These are phyloP conservation scores for Eucalyptus marginata DNA, from an alignment of 345 rosid genomes.

Conservation along the genomic window DNA sequence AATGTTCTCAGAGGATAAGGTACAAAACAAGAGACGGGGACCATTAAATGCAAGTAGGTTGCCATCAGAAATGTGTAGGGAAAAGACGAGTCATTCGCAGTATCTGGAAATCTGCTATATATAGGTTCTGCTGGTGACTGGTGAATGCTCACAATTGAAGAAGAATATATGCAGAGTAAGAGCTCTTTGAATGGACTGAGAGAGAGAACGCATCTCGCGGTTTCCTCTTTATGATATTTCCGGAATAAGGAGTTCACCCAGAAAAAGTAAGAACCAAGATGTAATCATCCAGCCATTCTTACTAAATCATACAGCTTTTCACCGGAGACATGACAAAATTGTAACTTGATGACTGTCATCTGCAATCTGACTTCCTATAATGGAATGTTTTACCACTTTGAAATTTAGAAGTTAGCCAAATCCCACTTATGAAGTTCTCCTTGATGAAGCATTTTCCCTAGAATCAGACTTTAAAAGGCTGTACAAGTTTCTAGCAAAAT, in stretches of 20 bases:
- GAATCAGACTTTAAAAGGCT: neutral
- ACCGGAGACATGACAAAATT: neutral
- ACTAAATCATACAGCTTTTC: neutral
- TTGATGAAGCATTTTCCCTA: neutral
- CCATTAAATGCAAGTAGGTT: neutral
- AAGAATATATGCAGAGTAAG: neutral
- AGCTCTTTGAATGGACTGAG: neutral
- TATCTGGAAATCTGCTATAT: neutral
- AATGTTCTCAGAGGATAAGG: neutral
- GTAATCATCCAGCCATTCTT: neutral
- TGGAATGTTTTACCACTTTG: neutral
- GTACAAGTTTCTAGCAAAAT: neutral
- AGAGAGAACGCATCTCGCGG: neutral
- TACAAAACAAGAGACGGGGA: neutral
- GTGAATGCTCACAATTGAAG: neutral
- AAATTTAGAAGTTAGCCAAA: neutral
- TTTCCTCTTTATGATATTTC: neutral
- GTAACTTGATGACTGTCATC: neutral
- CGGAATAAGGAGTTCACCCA: neutral
- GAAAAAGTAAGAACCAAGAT: neutral
- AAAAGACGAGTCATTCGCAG: neutral
- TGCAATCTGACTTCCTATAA: neutral
- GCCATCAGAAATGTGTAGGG: neutral
- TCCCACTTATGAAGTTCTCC: neutral
- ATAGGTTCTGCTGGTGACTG: neutral